Conservation (phyloP, 768 basidiomycete species). For the Mycena belliarum region DNA sequence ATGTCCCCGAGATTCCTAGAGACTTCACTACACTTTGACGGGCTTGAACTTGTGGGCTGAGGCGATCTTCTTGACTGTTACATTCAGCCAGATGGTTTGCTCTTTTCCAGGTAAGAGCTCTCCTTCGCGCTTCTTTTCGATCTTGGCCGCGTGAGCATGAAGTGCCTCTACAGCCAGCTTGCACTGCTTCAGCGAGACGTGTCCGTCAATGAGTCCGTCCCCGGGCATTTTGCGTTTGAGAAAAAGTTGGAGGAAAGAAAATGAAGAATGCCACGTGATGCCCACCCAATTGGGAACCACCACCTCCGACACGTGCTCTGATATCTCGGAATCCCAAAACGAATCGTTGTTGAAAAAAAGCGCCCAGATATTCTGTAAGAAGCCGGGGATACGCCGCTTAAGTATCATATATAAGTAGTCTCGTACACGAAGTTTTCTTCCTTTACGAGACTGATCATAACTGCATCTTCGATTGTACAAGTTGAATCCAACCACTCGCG, state of each 20-base stretch:
- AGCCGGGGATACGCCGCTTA: constrained; percentile 3
- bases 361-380: too few relatives aligned
- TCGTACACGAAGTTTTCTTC: constrained; percentile 28
- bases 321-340: background rate
- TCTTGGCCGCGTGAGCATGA: constrained; percentile 65
- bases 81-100: constrained; percentile 85
- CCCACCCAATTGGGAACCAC: background rate
- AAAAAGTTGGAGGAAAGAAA: background rate
- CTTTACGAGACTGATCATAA: too few relatives aligned
- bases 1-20: too few relatives aligned
- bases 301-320: background rate
- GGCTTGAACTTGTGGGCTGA: constrained; percentile 79
- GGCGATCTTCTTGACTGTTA: constrained; percentile 83
- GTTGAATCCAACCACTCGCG: too few relatives aligned
- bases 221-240: constrained; percentile 40
- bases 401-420: constrained; percentile 26
- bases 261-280: background rate
- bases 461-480: too few relatives aligned
- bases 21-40: constrained; percentile 68
- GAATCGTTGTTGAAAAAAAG: too few relatives aligned
- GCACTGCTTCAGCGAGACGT: constrained; percentile 73
- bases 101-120: constrained; percentile 80
- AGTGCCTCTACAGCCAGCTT: constrained; percentile 80
- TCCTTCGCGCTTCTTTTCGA: constrained; percentile 63
- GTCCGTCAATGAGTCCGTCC: constrained; percentile 63